These are phyloP conservation scores for Citeromyces nyonsensis DNA, from an alignment of 805 yeast species.

Conservation along the genomic window DNA sequence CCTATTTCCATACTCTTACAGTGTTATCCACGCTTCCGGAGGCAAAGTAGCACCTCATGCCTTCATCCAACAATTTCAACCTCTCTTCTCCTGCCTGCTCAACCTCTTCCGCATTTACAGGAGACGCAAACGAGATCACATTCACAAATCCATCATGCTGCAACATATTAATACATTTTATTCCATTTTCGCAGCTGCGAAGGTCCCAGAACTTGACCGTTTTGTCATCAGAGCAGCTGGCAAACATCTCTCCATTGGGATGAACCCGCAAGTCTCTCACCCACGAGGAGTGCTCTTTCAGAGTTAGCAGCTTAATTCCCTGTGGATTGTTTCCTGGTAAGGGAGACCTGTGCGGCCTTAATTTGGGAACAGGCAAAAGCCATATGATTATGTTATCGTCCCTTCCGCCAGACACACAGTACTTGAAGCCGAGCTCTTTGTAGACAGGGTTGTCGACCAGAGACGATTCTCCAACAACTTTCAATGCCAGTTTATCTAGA, in stretches of 20 bases:
- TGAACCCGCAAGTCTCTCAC: constrained; percentile 55
- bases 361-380: constrained; percentile 55
- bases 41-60: constrained; percentile 46
- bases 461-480: neutral
- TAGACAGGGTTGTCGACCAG: constrained; percentile 10
- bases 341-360: constrained; percentile 36
- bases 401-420: constrained; percentile 66
- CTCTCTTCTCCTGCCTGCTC: constrained; percentile 12
- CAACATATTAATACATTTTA: constrained; percentile 36
- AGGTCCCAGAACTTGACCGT: constrained; percentile 70
- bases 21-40: constrained; percentile 50
- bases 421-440: constrained; percentile 39
- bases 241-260: constrained; percentile 57
- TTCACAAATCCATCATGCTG: constrained; percentile 3
- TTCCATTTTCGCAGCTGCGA: constrained; percentile 55
- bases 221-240: constrained; percentile 71
- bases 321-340: constrained; percentile 41
- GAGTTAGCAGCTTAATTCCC: constrained; percentile 39
- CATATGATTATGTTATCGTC: constrained; percentile 65
- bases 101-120: constrained; percentile 4
- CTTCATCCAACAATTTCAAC: constrained; percentile 18
- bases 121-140: neutral
- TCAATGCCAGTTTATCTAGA: constrained; percentile 23
- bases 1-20: constrained; percentile 41
- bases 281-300: constrained; percentile 80